phyloP scores from a whole-genome alignment of 1,139 yeast species.

The Torulaspora pretoriensis region DNA sequence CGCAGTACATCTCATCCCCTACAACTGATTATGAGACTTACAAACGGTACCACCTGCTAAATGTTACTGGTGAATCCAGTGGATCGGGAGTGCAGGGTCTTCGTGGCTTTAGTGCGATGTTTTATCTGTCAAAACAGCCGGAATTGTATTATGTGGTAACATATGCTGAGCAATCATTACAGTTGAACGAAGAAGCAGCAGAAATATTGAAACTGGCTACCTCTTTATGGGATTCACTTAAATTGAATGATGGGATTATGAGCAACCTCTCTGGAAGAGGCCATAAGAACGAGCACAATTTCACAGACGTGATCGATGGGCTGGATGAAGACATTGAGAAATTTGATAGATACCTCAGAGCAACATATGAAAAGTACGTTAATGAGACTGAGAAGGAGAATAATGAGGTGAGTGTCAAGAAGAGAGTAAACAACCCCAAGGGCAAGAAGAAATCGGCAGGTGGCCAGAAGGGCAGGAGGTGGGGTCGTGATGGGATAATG shows the following conservation, averaged over 20 bases:
- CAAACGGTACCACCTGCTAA: constrained; percentile 37
- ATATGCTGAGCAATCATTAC: constrained; percentile 34
- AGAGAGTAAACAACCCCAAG: constrained; percentile 14
- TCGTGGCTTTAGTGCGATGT: constrained; percentile 37
- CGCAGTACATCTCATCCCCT: constrained; percentile 34
- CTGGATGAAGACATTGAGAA: constrained; percentile 31
- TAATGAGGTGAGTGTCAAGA: constrained; percentile 3
- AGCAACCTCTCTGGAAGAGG: constrained; percentile 32
- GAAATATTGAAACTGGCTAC: constrained; percentile 31
- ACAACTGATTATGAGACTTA: constrained; percentile 28
- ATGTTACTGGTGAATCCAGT: constrained; percentile 27
- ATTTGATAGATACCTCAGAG: constrained; percentile 35
- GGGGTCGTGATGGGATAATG: constrained; percentile 48
- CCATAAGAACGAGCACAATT: constrained; percentile 25
- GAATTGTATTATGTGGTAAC: constrained; percentile 33
- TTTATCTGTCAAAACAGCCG: constrained; percentile 30
- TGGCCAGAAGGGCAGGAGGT: constrained; percentile 37
- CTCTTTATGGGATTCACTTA: constrained; percentile 31
- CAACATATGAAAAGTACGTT: constrained; percentile 31
- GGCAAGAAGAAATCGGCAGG: constrained; percentile 10
- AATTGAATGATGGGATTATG: constrained; percentile 27
- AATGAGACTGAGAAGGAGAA: constrained; percentile 2
- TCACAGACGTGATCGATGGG: constrained; percentile 24
- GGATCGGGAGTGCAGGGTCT: constrained; percentile 35
- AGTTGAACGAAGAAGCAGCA: constrained; percentile 36